Percentiles rank a stretch among this genome's conserved stretches.
phyloP scores from a whole-genome alignment of 768 basidiomycete species.

The Lepiota venenata region DNA sequence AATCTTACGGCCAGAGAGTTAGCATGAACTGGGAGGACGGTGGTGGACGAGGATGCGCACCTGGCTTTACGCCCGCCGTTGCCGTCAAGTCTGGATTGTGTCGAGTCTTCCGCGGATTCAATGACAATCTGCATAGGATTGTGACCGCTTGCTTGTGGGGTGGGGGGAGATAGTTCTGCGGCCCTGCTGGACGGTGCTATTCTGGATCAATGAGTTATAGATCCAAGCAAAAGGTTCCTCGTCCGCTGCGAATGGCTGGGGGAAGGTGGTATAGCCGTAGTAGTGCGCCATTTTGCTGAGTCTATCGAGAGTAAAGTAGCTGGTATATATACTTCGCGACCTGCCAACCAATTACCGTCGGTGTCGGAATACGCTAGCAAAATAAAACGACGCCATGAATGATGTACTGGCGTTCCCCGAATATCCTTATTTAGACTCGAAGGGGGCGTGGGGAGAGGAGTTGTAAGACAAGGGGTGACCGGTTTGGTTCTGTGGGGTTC shows the following conservation, averaged over 20 bases:
- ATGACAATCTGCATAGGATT: conserved; percentile 8
- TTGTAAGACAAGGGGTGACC: too few species aligned
- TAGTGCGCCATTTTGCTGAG: conserved; percentile 4
- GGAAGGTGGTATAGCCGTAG: not conserved
- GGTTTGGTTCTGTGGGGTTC: too few species aligned
- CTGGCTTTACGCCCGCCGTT: not conserved
- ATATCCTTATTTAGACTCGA: too few species aligned
- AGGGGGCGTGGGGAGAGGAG: too few species aligned
- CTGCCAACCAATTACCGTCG: conserved; percentile 1
- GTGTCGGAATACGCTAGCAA: not conserved
- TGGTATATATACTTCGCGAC: not conserved
- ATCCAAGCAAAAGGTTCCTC: conserved; percentile 8
- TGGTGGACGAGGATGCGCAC: too few species aligned
- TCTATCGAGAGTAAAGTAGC: not conserved
- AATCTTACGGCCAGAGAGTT: too few species aligned
- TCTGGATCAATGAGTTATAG: too few species aligned
- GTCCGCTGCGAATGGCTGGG: not conserved
- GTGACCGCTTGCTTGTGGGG: not conserved
- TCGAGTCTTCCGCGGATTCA: conserved; percentile 5
- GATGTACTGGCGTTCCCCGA: not conserved
- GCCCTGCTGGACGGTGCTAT: not conserved
- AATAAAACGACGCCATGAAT: not conserved
- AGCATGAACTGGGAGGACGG: too few species aligned
- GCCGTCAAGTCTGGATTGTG: not conserved
- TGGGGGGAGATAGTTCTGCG: too few species aligned